A percentile compares a stretch with the other conserved stretches of the same genome.
phyloP scores from a whole-genome alignment of 805 yeast genomes.

The Candida insectorum region DNA sequence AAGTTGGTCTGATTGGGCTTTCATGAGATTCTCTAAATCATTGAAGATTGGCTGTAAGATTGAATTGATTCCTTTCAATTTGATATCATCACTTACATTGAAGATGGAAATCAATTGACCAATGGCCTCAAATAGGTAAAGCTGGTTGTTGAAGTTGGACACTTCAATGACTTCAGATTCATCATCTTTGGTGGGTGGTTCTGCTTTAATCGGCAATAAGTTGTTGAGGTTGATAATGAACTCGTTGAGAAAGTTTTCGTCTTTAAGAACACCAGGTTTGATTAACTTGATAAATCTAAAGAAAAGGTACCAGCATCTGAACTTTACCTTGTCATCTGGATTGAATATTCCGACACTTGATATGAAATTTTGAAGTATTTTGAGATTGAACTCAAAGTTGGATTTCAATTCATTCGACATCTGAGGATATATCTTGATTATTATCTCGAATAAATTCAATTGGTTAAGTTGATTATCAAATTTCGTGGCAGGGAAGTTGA shows the following conservation, averaged over 20 bases:
- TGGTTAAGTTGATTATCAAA: conserved; percentile 81
- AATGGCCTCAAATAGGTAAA: conserved; percentile 79
- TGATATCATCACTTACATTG: conserved; percentile 23
- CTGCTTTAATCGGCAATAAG: conserved; percentile 61
- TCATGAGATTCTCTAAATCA: conserved; percentile 59
- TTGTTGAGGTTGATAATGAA: conserved; percentile 53
- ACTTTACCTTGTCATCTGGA: conserved; percentile 66
- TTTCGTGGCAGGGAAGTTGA: conserved; percentile 41
- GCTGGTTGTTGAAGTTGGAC: conserved; percentile 70
- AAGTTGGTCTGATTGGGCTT: conserved; percentile 14
- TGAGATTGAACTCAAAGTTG: conserved; percentile 39
- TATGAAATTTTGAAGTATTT: conserved; percentile 73
- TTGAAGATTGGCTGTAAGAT: conserved; percentile 74
- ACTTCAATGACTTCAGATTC: conserved; percentile 46
- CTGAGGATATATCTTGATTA: conserved; percentile 72
- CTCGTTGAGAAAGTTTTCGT: conserved; percentile 44
- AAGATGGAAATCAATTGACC: conserved; percentile 67
- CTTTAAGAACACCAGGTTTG: conserved; percentile 50
- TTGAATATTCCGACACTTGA: conserved; percentile 82
- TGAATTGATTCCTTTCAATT: conserved; percentile 53
- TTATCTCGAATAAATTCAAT: conserved; percentile 76
- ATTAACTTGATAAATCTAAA: conserved; percentile 77
- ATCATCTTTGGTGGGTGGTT: conserved; percentile 52
- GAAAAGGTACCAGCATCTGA: conserved; percentile 88
- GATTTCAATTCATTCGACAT: conserved; percentile 34